phyloP scores from a whole-genome alignment of 768 basidiomycete species.

The Dictyophora rubrovolvata region DNA sequence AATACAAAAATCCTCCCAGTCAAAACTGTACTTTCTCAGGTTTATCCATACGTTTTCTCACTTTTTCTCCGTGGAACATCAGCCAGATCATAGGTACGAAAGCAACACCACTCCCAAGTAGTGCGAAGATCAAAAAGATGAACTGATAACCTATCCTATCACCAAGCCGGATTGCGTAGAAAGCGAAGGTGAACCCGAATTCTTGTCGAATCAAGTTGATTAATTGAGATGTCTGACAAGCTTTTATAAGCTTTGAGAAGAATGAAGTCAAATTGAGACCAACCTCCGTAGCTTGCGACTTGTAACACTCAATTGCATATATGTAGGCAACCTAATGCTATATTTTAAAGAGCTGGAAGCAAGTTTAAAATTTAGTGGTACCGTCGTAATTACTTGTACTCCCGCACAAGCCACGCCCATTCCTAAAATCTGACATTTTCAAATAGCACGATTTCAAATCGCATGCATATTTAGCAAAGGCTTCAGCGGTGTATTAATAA shows the following conservation, averaged over 20 bases:
- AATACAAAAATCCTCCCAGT: no score
- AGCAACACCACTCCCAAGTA: constrained; percentile 2
- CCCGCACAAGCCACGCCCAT: constrained; percentile 5
- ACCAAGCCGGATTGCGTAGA: constrained; percentile 1
- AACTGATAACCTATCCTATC: constrained; percentile 4
- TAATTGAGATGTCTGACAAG: not conserved
- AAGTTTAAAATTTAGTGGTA: not conserved
- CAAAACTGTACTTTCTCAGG: not conserved
- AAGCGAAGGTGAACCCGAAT: constrained; percentile 7
- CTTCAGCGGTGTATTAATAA: no score
- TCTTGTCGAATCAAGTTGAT: constrained; percentile 8
- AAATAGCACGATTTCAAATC: not conserved
- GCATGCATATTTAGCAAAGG: not conserved
- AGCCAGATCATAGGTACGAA: constrained; percentile 8
- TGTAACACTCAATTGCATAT: constrained; percentile 6
- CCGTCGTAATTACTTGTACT: constrained; percentile 5
- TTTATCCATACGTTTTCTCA: not conserved
- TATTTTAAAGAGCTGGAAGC: not conserved
- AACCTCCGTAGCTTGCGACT: constrained; percentile 4
- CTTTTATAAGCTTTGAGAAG: not conserved
- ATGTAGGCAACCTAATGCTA: constrained; percentile 1
- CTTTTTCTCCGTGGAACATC: not conserved
- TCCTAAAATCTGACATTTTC: not conserved
- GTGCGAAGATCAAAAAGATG: not conserved
- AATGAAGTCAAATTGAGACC: not conserved